phyloP scores from a whole-genome alignment of 805 yeast species.

The Hanseniaspora occidentalis region DNA sequence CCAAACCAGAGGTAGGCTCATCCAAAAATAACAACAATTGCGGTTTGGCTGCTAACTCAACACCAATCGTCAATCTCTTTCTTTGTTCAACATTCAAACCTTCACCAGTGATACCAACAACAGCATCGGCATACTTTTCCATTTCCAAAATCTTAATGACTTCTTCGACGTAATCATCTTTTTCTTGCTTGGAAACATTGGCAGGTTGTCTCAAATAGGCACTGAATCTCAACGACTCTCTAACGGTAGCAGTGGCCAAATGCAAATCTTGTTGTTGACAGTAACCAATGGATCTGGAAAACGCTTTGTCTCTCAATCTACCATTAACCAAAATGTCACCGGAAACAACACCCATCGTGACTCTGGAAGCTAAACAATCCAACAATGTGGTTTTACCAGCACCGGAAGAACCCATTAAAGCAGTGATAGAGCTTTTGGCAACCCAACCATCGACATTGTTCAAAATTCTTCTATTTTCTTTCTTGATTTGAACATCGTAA shows the following conservation, averaged over 20 bases:
- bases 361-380: conserved; percentile 59
- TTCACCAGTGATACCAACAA: conserved; percentile 65
- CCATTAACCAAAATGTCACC: conserved; percentile 62
- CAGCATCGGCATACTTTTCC: conserved; percentile 54
- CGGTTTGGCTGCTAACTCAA: conserved; percentile 56
- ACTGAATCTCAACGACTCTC: conserved; percentile 57
- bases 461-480: conserved; percentile 47
- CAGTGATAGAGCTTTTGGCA: conserved; percentile 72
- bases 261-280: conserved; percentile 73
- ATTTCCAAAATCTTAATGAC: conserved; percentile 52
- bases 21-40: conserved; percentile 46
- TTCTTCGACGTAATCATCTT: conserved; percentile 53
- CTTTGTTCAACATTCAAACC: conserved; percentile 55
- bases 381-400: conserved; percentile 71
- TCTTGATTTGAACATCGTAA: conserved; percentile 54
- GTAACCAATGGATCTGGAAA: conserved; percentile 53
- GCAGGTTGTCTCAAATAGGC: conserved; percentile 58
- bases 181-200: conserved; percentile 38
- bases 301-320: conserved; percentile 42
- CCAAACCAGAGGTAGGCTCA: conserved; percentile 61
- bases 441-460: conserved; percentile 71
- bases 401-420: conserved; percentile 68
- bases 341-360: conserved; percentile 57
- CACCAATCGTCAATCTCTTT: conserved; percentile 52
- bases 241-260: conserved; percentile 50